phyloP scores from a whole-genome alignment of 2,329 filamentous ascomycete genomes.

The Graphium sp. region DNA sequence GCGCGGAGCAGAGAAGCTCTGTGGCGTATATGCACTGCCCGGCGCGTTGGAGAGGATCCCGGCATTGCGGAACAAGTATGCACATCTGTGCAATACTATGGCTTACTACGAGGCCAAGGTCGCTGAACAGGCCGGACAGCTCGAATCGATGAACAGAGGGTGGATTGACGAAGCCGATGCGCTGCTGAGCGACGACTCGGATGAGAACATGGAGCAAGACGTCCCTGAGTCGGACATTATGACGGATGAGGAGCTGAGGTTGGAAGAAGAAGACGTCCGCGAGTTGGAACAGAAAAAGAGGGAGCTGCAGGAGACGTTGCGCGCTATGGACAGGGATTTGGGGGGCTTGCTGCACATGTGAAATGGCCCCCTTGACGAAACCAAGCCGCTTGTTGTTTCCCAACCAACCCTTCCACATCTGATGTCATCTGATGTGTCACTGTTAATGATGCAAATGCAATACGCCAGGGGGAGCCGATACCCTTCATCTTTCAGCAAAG shows the following conservation, averaged over 20 bases:
- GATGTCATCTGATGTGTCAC: no score
- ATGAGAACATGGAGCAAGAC: conserved; percentile 20
- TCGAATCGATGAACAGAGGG: conserved; percentile 57
- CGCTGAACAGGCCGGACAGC: conserved; percentile 53
- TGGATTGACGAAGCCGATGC: conserved; percentile 37
- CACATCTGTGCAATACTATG: conserved; percentile 55
- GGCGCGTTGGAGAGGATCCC: conserved; percentile 66
- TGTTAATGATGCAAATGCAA: no score
- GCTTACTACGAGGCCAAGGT: conserved; percentile 70
- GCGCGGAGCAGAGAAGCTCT: conserved; percentile 76
- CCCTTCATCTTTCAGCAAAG: no score
- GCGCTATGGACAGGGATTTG: conserved; percentile 37
- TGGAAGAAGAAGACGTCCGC: conserved; percentile 50
- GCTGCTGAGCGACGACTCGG: conserved; percentile 32
- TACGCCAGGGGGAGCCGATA: no score
- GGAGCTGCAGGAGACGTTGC: conserved; percentile 34
- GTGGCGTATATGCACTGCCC: conserved; percentile 68
- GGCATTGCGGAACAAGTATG: conserved; percentile 52
- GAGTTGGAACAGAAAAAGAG: conserved; percentile 38
- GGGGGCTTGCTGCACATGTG: conserved; percentile 36
- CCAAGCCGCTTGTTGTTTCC: no score
- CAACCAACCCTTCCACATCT: no score
- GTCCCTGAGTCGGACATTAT: conserved; percentile 22
- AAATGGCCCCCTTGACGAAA: no score
- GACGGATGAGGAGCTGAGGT: conserved; percentile 51